Conservation (phyloP, 2,329 filamentous ascomycete species). For the Alternaria alternata region DNA sequence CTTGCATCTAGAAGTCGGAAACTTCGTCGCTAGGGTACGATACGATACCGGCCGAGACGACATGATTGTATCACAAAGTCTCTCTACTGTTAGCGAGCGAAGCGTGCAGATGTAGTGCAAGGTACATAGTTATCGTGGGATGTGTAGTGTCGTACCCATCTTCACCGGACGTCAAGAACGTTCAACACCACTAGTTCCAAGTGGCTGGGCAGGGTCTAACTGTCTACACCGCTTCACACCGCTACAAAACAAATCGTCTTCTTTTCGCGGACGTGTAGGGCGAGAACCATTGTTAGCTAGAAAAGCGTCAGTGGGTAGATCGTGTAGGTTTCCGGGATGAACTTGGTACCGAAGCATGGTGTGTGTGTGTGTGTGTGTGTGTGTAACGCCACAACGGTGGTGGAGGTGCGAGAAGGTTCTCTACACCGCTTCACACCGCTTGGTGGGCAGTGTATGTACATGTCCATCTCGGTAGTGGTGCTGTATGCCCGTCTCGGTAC, state of each 20-base stretch:
- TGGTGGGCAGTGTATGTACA: neutral
- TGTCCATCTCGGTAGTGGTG: no score
- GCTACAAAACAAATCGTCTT: slow-evolving; percentile 4
- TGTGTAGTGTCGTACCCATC: slow-evolving; percentile 1
- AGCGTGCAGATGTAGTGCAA: neutral
- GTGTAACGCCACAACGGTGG: neutral
- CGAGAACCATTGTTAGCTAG: neutral
- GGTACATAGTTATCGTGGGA: neutral
- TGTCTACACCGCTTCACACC: slow-evolving; percentile 31
- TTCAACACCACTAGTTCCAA: neutral
- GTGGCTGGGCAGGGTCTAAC: neutral
- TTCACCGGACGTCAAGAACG: slow-evolving; percentile 13
- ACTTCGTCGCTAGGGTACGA: neutral
- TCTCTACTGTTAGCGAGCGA: neutral
- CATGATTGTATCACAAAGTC: neutral
- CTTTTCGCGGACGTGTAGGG: neutral
- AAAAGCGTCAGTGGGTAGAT: neutral
- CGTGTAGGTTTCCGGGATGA: neutral
- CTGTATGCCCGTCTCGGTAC: no score
- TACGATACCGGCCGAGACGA: neutral
- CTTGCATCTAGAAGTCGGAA: neutral
- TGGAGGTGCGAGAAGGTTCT: neutral
- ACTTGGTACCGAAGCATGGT: neutral
- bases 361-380: neutral
- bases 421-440: neutral